Base-by-base conservation (phyloP, 2,329 filamentous ascomycete genomes). In the Ophiobolus disseminans region DNA sequence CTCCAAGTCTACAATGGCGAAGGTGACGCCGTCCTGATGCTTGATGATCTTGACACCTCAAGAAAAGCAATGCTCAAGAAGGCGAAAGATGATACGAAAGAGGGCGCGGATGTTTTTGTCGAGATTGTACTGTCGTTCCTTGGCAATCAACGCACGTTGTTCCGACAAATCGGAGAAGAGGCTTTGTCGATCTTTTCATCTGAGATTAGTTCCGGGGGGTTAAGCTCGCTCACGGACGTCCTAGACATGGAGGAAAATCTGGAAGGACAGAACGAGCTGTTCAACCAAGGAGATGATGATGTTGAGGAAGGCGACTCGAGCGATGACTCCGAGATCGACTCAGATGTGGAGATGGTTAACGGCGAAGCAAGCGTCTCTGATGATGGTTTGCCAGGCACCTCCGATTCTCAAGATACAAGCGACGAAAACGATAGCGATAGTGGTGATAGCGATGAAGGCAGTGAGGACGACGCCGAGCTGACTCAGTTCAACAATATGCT, bases 121-220 rank as follows among this genome's bases (percentile, higher is more conserved):
- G 94, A 97, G 65, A 89, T 97, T 41, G 75, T 99, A 6, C 79
- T 97, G n/a, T 90, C 90, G 42, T 91, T 97, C 75, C 84, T 95
- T 2, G 90, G 91, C 0, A 90, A 91, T 53, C 89, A 88, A 3
- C 96, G 92, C 1, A 85, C 87, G 8, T 78, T 97, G 41, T 89
- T 96, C 77, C 85, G 91, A 22, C 90, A 92, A 62, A 87, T 95
- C 43, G 90, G 91, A 5, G 87, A 93, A 67, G 89, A 94, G 64
- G 91, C 96, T 0, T 97, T 97, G 68, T 83, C 87, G 19, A 86
- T 87, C 1, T 96, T 96, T 69, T 88, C 90, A 3, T 76, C 83
- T 11, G 84, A 90, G 45, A 82, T 97, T 50, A 91, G 88, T 1
- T 78, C 81, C 4, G 84, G 88, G 46, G 90, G 90, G 0, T 74